phyloP scores from a whole-genome alignment of 1,284 basidiomycete species.

The Kwoniella shivajii region DNA sequence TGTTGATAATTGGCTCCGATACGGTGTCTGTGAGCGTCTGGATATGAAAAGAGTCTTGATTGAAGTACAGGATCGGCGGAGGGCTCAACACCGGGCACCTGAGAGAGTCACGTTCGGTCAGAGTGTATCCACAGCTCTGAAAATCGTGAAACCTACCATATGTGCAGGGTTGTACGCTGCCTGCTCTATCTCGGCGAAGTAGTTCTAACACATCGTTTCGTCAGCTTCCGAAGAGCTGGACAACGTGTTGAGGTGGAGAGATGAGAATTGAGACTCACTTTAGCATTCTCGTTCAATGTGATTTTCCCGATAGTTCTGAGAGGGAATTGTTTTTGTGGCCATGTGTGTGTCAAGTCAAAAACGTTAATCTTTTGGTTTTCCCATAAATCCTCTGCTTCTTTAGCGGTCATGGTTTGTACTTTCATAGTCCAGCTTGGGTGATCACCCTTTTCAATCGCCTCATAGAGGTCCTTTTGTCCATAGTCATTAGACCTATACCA shows the following conservation, averaged over 20 bases:
- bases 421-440: slow-evolving; percentile 43
- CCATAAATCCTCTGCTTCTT: slow-evolving; percentile 86
- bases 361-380: slow-evolving; percentile 50
- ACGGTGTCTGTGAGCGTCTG: slow-evolving; percentile 86
- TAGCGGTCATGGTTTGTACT: slow-evolving; percentile 80
- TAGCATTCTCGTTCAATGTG: slow-evolving; percentile 79
- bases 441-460: slow-evolving; percentile 69
- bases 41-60: slow-evolving; percentile 91
- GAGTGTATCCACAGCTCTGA: no score
- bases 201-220: slow-evolving; percentile 33
- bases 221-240: neutral
- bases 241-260: no score
- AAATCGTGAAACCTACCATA: no score
- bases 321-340: slow-evolving; percentile 83
- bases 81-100: slow-evolving; percentile 84
- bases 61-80: slow-evolving; percentile 89
- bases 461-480: slow-evolving; percentile 72
- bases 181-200: slow-evolving; percentile 74
- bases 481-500: slow-evolving; percentile 83
- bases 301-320: slow-evolving; percentile 81
- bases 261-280: slow-evolving; percentile 53
- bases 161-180: slow-evolving; percentile 69
- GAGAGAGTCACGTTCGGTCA: no score
- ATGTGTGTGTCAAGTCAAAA: slow-evolving; percentile 88
- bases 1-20: slow-evolving; percentile 74